These are phyloP conservation scores for Annona squamosa DNA, from an alignment of 164 flowering plant genomes.

Conservation along the genomic window DNA sequence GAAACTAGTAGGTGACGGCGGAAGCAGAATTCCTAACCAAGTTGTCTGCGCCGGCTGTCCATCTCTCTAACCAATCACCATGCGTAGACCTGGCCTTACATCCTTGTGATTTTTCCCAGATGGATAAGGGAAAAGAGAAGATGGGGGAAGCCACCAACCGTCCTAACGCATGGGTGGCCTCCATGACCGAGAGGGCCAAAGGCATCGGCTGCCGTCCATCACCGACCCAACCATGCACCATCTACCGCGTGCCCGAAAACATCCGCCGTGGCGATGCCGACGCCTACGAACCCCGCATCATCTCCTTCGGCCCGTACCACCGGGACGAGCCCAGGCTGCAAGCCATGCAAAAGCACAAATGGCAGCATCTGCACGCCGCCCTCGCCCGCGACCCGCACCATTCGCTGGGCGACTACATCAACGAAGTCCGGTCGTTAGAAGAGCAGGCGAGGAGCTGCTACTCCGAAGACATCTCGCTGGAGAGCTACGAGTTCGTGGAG, in stretches of 20 bases:
- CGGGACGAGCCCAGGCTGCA: neutral
- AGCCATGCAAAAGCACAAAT: slow-evolving; percentile 8
- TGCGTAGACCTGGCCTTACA: neutral
- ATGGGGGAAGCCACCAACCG: neutral
- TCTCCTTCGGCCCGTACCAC: slow-evolving; percentile 9
- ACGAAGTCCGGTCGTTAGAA: neutral
- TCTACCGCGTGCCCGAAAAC: slow-evolving; percentile 1
- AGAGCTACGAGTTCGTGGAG: slow-evolving; percentile 24
- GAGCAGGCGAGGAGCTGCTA: slow-evolving; percentile 35
- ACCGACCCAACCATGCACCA: neutral
- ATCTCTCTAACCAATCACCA: neutral
- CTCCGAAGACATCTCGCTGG: slow-evolving; percentile 26
- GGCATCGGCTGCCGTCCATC: neutral
- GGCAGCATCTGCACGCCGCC: neutral
- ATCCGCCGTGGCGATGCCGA: neutral
- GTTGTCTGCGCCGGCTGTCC: neutral
- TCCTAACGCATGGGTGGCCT: neutral
- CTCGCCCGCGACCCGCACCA: neutral
- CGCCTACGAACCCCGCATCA: neutral
- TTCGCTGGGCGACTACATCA: neutral
- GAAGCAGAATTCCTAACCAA: too few species aligned
- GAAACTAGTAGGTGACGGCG: too few species aligned
- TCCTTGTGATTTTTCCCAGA: neutral
- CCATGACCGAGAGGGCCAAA: neutral
- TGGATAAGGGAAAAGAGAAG: neutral